These are phyloP conservation scores for Juncus inflexus DNA, from an alignment of 176 grass and related monocot species.

Conservation along the genomic window DNA sequence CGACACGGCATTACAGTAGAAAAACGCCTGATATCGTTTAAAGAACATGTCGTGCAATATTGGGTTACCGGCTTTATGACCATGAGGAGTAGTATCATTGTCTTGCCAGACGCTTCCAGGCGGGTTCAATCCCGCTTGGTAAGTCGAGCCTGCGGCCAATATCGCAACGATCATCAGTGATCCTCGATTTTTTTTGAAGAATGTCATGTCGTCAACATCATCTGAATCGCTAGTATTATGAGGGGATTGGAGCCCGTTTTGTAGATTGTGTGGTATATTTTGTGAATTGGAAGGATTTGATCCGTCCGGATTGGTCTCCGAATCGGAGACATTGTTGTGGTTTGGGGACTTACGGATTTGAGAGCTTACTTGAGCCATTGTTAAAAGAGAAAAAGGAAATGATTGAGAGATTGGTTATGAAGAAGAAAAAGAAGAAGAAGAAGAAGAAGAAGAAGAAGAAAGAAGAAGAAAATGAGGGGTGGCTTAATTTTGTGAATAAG, in stretches of 20 bases:
- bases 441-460: too few species aligned
- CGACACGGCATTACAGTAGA: conserved; percentile 32
- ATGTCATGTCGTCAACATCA: background rate
- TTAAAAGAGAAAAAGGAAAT: background rate
- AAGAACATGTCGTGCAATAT: conserved; percentile 25
- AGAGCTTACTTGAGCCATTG: background rate
- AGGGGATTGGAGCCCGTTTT: background rate
- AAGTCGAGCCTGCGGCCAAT: conserved; percentile 36
- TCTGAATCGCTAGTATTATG: background rate
- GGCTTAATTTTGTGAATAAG: too few species aligned
- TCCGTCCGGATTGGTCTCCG: background rate
- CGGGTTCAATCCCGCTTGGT: conserved; percentile 34
- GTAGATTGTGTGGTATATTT: background rate
- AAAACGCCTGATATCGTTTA: conserved; percentile 34
- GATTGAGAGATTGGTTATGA: background rate
- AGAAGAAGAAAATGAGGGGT: too few species aligned
- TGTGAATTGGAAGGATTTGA: background rate
- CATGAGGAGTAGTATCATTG: background rate
- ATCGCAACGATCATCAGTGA: conserved; percentile 36
- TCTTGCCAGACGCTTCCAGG: conserved; percentile 36
- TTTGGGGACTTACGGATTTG: background rate
- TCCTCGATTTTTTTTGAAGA: conserved; percentile 15
- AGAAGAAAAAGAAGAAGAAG: too few species aligned
- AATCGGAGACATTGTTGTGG: background rate
- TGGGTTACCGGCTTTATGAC: conserved; percentile 26